phyloP scores from a whole-genome alignment of 768 basidiomycete genomes.

The Suillus luteus region DNA sequence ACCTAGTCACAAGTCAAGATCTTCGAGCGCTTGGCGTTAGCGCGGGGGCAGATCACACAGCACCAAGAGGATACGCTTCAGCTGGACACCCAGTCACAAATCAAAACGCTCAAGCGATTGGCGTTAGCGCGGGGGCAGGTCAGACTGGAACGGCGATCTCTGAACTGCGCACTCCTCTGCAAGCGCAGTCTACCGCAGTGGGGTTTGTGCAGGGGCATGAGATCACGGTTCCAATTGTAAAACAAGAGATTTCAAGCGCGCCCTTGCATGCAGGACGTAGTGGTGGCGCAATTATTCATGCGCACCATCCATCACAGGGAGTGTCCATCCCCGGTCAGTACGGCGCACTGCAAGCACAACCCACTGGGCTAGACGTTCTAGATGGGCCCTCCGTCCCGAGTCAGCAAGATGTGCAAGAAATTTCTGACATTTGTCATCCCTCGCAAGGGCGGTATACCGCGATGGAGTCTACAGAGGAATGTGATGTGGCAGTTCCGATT shows the following conservation, averaged over 20 bases:
- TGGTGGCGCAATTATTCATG: background rate
- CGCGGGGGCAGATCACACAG: background rate
- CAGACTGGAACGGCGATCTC: background rate
- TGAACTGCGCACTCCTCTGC: background rate
- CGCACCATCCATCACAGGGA: background rate
- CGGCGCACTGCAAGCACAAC: background rate
- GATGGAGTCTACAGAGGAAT: background rate
- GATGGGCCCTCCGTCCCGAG: background rate
- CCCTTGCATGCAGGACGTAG: background rate
- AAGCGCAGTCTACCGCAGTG: background rate
- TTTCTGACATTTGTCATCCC: background rate
- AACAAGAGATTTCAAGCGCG: background rate
- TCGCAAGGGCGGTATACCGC: background rate
- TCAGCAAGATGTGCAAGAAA: background rate
- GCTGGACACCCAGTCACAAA: background rate
- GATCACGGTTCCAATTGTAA: background rate
- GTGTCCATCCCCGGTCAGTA: background rate
- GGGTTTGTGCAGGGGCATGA: background rate
- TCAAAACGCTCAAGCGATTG: background rate
- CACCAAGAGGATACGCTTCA: no score
- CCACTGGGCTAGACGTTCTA: background rate
- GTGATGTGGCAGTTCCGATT: background rate
- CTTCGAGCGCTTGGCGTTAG: background rate
- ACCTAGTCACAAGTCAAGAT: background rate
- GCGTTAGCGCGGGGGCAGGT: background rate